phyloP scores from a whole-genome alignment of 805 yeast genomes.

The Candida maltosa region DNA sequence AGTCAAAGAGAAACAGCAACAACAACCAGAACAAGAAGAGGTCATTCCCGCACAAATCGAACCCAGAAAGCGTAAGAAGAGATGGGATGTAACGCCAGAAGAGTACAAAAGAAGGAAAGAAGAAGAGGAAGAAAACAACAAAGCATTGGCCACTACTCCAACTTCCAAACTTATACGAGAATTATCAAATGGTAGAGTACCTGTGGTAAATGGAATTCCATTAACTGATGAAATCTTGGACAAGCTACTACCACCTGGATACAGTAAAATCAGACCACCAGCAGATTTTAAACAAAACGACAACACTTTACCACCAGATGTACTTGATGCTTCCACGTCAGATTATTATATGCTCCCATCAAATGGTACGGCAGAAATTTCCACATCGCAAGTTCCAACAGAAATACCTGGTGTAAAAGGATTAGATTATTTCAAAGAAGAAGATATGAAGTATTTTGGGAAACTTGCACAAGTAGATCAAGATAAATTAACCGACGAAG shows the following conservation, averaged over 20 bases:
- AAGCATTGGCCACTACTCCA: background rate
- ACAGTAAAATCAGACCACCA: conserved; percentile 43
- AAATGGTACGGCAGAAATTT: conserved; percentile 20
- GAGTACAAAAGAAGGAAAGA: conserved; percentile 21
- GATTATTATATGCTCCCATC: conserved; percentile 55
- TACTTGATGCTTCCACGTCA: conserved; percentile 5
- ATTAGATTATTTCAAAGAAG: conserved; percentile 63
- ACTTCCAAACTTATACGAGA: background rate
- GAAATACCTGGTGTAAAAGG: conserved; percentile 63
- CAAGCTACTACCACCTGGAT: conserved; percentile 52
- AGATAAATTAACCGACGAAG: conserved; percentile 43
- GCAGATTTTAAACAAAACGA: conserved; percentile 33
- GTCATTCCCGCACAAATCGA: conserved; percentile 3
- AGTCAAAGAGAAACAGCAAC: conserved; percentile 16
- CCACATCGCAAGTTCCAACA: conserved; percentile 25
- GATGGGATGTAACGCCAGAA: conserved; percentile 46
- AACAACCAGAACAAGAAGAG: conserved; percentile 11
- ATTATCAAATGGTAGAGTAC: conserved; percentile 15
- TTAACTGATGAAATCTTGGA: conserved; percentile 47
- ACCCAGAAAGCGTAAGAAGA: conserved; percentile 24
- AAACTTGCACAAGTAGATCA: conserved; percentile 34
- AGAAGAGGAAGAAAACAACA: conserved; percentile 1
- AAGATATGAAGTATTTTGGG: conserved; percentile 71
- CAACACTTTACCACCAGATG: conserved; percentile 28
- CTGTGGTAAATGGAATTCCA: conserved; percentile 26